These are phyloP conservation scores for Novymonas esmeraldas DNA, from an alignment of 208 protist species.

Conservation along the genomic window DNA sequence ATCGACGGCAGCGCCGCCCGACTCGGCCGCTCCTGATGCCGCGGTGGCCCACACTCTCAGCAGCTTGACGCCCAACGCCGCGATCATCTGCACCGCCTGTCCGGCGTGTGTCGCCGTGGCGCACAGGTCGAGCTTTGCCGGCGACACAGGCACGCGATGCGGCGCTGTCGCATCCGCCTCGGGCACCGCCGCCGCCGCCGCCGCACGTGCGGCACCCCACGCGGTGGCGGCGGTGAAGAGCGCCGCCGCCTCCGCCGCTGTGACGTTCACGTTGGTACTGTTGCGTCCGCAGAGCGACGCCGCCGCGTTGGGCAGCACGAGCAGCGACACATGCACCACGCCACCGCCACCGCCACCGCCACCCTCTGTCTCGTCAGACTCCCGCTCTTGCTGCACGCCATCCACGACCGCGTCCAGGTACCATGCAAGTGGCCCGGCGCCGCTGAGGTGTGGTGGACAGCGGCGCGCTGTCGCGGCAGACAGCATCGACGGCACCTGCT, in stretches of 20 bases:
- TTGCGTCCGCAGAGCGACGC: slow-evolving; percentile 7
- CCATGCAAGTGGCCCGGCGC: slow-evolving; percentile 25
- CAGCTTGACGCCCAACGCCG: slow-evolving; percentile 25
- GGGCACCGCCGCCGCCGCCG: too few relatives aligned
- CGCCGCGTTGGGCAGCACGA: slow-evolving; percentile 23
- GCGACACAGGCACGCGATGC: neutral
- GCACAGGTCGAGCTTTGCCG: slow-evolving; percentile 27
- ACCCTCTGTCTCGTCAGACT: neutral
- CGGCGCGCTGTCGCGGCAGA: slow-evolving; percentile 22
- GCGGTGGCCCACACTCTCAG: slow-evolving; percentile 12
- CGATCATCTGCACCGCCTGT: slow-evolving; percentile 32
- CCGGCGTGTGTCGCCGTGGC: slow-evolving; percentile 17
- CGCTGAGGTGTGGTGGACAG: slow-evolving; percentile 22
- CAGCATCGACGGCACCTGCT: slow-evolving; percentile 29
- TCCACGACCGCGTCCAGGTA: slow-evolving; percentile 31
- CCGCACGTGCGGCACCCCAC: slow-evolving; percentile 23
- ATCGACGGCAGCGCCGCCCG: neutral
- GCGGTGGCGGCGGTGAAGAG: slow-evolving; percentile 20
- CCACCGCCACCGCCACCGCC: neutral
- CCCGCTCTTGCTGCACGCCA: slow-evolving; percentile 2
- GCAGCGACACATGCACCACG: slow-evolving; percentile 16
- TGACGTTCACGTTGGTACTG: slow-evolving; percentile 24
- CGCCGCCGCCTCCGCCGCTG: slow-evolving; percentile 9
- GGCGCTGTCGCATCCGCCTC: too few relatives aligned
- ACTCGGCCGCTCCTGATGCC: neutral